phyloP scores from a whole-genome alignment of 148 eudicot species.

The Limonium bicolor region DNA sequence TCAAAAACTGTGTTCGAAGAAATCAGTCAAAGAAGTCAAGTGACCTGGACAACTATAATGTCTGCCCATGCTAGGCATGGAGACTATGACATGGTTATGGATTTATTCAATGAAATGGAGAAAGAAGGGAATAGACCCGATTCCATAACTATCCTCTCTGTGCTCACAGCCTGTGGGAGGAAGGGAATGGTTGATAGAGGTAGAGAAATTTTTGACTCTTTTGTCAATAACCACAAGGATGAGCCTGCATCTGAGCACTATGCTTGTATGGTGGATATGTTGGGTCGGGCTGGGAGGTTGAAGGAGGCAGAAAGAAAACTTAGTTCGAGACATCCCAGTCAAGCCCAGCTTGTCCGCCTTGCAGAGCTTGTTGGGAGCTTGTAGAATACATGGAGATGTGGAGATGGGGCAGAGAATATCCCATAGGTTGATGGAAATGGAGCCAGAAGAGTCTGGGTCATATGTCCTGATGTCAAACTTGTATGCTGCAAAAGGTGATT shows the following conservation, averaged over 20 bases:
- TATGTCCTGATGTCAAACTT: conserved; percentile 77
- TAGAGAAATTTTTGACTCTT: conserved; percentile 40
- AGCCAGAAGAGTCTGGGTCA: conserved; percentile 64
- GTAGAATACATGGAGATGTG: conserved; percentile 51
- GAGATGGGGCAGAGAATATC: conserved; percentile 48
- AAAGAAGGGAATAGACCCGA: conserved; percentile 45
- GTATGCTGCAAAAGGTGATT: conserved; percentile 74
- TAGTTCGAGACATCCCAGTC: conserved; percentile 40
- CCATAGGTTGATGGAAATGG: conserved; percentile 42
- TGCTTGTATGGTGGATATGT: conserved; percentile 86
- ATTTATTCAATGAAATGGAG: conserved; percentile 43
- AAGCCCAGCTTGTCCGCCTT: conserved; percentile 56
- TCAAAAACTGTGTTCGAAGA: conserved; percentile 44
- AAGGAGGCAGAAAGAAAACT: conserved; percentile 77
- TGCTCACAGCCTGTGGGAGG: conserved; percentile 69
- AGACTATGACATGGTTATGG: conserved; percentile 66
- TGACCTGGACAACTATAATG: conserved; percentile 87
- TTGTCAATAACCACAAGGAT: conserved; percentile 33
- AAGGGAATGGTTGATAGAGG: conserved; percentile 84
- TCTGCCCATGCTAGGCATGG: conserved; percentile 86
- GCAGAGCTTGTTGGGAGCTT: conserved; percentile 82
- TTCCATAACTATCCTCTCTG: conserved; percentile 59
- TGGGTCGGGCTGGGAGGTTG: conserved; percentile 73
- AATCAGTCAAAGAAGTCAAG: conserved; percentile 32
- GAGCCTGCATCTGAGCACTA: conserved; percentile 60